Percentiles rank a stretch among this genome's conserved stretches.
Evolutionary conservation across 305 asterid species (phyloP).

Genomic region (Plantago rigida): DNA sequence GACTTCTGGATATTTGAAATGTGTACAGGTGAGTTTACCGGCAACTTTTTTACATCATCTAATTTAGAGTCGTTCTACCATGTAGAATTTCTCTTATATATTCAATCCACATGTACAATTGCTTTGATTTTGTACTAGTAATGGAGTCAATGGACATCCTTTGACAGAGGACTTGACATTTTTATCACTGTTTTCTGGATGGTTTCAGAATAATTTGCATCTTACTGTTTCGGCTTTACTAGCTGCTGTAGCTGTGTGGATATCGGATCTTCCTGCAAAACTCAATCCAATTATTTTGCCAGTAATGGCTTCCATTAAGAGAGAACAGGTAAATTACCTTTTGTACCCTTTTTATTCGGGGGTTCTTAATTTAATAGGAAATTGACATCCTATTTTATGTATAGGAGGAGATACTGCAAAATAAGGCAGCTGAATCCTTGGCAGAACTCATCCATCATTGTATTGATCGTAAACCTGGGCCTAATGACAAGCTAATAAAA

Average conservation of each 20-base stretch:
- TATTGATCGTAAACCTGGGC: constrained; percentile 81
- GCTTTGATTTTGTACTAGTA: constrained; percentile 7
- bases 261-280: constrained; percentile 83
- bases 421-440: constrained; percentile 83
- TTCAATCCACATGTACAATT: constrained; percentile 9
- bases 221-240: constrained; percentile 80
- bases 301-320: constrained; percentile 82
- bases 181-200: constrained; percentile 25
- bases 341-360: constrained; percentile 16
- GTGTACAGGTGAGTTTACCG: constrained; percentile 65
- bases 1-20: constrained; percentile 90
- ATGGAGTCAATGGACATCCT: constrained; percentile 13
- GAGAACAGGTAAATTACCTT: constrained; percentile 67
- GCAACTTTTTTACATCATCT: constrained; percentile 20
- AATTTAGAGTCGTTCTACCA: constrained; percentile 4
- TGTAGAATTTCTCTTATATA: constrained; percentile 1
- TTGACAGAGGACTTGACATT: constrained; percentile 25
- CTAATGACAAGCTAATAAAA: constrained; percentile 86
- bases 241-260: constrained; percentile 94
- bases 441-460: constrained; percentile 86
- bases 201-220: constrained; percentile 78
- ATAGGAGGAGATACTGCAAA: constrained; percentile 94
- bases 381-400: constrained; percentile 28
- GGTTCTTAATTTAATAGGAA: constrained; percentile 26
- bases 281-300: constrained; percentile 89